Percentiles rank a stretch among this genome's conserved stretches.
Evolutionary conservation across 495 filamentous ascomycete species (phyloP).

Genomic region (Astrothelium macrocarpum): DNA sequence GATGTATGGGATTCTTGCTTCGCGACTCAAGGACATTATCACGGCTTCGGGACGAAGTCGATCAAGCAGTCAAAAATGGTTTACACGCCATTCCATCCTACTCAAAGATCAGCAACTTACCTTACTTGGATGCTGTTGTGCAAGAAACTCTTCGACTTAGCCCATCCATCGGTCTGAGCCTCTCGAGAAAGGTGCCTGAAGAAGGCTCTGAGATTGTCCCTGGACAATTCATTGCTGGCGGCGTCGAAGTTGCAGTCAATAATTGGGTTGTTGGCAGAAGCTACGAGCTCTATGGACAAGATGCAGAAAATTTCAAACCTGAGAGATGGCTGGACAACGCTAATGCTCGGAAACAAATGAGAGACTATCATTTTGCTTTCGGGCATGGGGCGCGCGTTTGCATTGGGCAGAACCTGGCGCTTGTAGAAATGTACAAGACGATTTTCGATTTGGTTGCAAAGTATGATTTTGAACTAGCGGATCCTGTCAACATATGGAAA

Average conservation of each 20-base stretch:
- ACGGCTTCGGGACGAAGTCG: no score
- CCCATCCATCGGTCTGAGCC: background rate
- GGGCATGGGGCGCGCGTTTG: background rate
- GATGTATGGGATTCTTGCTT: no score
- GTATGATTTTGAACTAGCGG: no score
- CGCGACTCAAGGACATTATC: no score
- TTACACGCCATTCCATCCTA: no score
- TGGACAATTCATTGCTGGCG: background rate
- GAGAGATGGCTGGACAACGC: constrained; percentile 31
- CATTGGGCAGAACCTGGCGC: background rate
- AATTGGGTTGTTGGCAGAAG: background rate
- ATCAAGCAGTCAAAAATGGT: no score
- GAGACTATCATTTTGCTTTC: background rate
- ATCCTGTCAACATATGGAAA: no score
- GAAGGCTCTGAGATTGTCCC: background rate
- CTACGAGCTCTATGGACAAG: constrained; percentile 19
- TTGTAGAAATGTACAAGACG: no score
- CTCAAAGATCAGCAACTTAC: no score
- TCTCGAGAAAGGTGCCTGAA: background rate
- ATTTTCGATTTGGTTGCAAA: no score
- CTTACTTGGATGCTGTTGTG: background rate
- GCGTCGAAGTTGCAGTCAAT: background rate
- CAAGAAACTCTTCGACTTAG: background rate
- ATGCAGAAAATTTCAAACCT: constrained; percentile 29
- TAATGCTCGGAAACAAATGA: background rate